These are phyloP conservation scores for Leucocoprinus birnbaumii DNA, from an alignment of 768 basidiomycete genomes.

Conservation along the genomic window DNA sequence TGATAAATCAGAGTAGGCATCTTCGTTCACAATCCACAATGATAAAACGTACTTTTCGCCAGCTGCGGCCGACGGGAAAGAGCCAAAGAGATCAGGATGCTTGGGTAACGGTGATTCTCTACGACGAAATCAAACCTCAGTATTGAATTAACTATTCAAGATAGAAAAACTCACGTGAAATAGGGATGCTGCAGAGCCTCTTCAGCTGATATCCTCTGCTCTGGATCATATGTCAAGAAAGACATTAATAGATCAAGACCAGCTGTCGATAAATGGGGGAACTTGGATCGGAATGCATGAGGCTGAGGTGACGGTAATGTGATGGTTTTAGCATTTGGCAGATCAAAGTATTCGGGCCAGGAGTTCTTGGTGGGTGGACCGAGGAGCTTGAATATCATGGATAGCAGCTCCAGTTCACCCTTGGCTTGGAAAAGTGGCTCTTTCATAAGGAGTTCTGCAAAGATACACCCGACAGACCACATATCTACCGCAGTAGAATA, in stretches of 20 bases:
- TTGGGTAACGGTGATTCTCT: slow-evolving; percentile 96
- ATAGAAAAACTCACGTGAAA: slow-evolving; percentile 60
- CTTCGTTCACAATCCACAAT: background rate
- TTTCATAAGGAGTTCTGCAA: slow-evolving; percentile 91
- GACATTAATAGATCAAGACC: slow-evolving; percentile 84
- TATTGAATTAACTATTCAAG: background rate
- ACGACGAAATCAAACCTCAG: slow-evolving; percentile 3
- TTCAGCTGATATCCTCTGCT: slow-evolving; percentile 80
- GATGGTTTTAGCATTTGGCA: slow-evolving; percentile 82
- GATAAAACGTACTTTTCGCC: slow-evolving; percentile 77
- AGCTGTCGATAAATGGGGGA: slow-evolving; percentile 78
- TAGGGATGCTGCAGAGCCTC: slow-evolving; percentile 91
- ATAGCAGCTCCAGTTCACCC: slow-evolving; percentile 87
- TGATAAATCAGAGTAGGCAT: slow-evolving; percentile 6
- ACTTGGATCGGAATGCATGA: slow-evolving; percentile 78
- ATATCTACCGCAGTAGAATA: slow-evolving; percentile 97
- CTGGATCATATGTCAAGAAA: slow-evolving; percentile 88
- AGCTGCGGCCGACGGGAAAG: slow-evolving; percentile 94
- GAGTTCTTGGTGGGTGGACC: slow-evolving; percentile 85
- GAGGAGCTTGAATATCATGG: slow-evolving; percentile 92
- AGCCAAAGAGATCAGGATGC: slow-evolving; percentile 92
- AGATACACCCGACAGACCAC: slow-evolving; percentile 99
- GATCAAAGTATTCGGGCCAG: slow-evolving; percentile 81
- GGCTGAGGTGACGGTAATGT: slow-evolving; percentile 72
- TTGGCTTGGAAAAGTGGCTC: slow-evolving; percentile 99